Percentiles rank a stretch among this genome's conserved stretches.
phyloP scores from a whole-genome alignment of 2,329 filamentous ascomycete species.

The Alternaria atra region DNA sequence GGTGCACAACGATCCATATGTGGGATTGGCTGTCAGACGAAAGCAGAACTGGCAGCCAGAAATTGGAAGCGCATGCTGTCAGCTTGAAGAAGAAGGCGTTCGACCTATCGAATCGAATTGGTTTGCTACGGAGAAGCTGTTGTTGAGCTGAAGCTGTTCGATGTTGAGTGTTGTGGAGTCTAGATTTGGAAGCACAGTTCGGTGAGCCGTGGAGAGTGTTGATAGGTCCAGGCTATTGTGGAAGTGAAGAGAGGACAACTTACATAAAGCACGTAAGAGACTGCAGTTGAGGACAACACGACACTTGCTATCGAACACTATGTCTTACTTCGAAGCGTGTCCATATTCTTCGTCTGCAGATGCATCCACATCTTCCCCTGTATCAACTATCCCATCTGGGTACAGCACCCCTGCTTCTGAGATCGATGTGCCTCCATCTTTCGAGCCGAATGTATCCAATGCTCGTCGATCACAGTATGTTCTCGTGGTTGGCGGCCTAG shows the following conservation, averaged over 20 bases:
- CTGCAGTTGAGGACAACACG: neutral
- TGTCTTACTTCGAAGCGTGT: neutral
- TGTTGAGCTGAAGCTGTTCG: neutral
- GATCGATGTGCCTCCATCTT: neutral
- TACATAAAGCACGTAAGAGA: neutral
- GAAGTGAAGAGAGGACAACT: neutral
- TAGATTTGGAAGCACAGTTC: neutral
- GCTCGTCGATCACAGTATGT: slow-evolving; percentile 10
- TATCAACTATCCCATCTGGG: neutral
- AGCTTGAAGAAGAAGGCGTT: neutral
- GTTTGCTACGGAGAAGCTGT: neutral
- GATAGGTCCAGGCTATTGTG: neutral
- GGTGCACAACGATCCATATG: neutral
- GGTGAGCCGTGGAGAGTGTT: neutral
- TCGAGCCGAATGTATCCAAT: neutral
- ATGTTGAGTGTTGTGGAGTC: neutral
- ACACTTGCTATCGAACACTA: neutral
- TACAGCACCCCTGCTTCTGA: slow-evolving; percentile 2
- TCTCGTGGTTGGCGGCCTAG: slow-evolving; percentile 54
- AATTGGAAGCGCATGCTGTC: neutral
- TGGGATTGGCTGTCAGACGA: neutral
- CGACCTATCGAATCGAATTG: neutral
- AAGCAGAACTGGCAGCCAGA: neutral
- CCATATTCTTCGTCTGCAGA: neutral
- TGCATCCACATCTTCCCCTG: neutral